phyloP scores from a whole-genome alignment of 2,329 filamentous ascomycete species.

The Dactylonectria macrodidyma region DNA sequence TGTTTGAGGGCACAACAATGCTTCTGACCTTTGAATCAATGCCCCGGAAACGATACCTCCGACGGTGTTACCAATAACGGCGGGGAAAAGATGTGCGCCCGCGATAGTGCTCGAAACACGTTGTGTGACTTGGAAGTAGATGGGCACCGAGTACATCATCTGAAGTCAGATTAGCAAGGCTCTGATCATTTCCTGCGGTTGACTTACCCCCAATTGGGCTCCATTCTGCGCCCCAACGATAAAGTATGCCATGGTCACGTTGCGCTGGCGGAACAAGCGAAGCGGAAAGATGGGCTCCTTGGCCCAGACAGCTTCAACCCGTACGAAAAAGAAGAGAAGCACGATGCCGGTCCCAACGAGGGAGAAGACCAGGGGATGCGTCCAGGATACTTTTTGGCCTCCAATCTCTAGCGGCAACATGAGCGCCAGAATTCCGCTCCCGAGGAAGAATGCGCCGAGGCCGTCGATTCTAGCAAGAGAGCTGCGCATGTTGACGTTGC shows the following conservation, averaged over 20 bases:
- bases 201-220: conserved; percentile 54
- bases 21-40: conserved; percentile 63
- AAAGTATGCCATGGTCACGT: conserved; percentile 67
- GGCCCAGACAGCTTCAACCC: conserved; percentile 61
- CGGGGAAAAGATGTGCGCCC: conserved; percentile 74
- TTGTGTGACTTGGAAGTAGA: conserved; percentile 79
- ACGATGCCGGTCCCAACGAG: conserved; percentile 56
- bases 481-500: conserved; percentile 19
- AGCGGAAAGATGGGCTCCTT: conserved; percentile 73
- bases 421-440: conserved; percentile 68
- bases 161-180: not conserved
- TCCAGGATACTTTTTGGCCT: conserved; percentile 67
- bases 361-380: conserved; percentile 58
- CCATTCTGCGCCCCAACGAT: conserved; percentile 71
- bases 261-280: conserved; percentile 64
- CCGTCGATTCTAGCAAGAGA: conserved; percentile 63
- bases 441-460: conserved; percentile 66
- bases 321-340: conserved; percentile 58
- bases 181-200: rapidly evolving
- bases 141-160: conserved; percentile 74
- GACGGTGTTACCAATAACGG: conserved; percentile 76
- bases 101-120: conserved; percentile 71
- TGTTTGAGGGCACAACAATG: too few relatives aligned
- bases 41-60: conserved; percentile 74
- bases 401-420: conserved; percentile 67